Conservation (phyloP, 2,329 filamentous ascomycete genomes). For the Penicillium sp. region DNA sequence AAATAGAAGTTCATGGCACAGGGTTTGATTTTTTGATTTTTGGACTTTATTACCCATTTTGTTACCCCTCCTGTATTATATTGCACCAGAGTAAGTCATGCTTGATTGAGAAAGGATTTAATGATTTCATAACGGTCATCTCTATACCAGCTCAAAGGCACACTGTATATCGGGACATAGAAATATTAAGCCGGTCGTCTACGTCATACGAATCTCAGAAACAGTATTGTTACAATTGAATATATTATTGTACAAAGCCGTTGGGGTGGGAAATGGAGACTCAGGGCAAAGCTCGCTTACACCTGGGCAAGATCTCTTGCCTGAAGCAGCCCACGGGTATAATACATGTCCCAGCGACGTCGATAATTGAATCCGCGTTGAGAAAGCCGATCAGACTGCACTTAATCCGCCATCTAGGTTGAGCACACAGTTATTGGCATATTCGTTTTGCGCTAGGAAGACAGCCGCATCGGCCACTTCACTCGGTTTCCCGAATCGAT, state of each 20-base stretch:
- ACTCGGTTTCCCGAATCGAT: conserved; percentile 64
- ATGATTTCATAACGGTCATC: neutral
- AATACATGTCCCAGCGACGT: neutral
- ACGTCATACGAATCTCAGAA: no score
- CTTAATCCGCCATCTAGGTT: conserved; percentile 85
- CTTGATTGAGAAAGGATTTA: neutral
- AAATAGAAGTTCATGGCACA: neutral
- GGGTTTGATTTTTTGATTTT: neutral
- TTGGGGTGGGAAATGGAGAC: neutral
- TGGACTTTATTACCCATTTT: neutral
- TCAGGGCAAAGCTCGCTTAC: no score
- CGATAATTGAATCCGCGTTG: no score
- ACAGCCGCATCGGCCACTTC: conserved; percentile 81
- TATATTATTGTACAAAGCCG: neutral
- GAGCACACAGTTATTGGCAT: conserved; percentile 83
- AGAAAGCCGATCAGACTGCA: conserved; percentile 48
- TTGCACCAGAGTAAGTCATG: neutral
- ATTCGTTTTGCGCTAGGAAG: conserved; percentile 75
- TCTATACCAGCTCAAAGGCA: neutral
- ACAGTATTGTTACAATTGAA: neutral
- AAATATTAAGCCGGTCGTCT: no score
- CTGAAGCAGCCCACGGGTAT: neutral
- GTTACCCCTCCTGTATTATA: conserved; percentile 9
- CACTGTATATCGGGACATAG: no score
- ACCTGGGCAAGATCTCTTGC: neutral